Conservation (phyloP, 129 eudicot species). For the Chrysanthemum seticuspe region DNA sequence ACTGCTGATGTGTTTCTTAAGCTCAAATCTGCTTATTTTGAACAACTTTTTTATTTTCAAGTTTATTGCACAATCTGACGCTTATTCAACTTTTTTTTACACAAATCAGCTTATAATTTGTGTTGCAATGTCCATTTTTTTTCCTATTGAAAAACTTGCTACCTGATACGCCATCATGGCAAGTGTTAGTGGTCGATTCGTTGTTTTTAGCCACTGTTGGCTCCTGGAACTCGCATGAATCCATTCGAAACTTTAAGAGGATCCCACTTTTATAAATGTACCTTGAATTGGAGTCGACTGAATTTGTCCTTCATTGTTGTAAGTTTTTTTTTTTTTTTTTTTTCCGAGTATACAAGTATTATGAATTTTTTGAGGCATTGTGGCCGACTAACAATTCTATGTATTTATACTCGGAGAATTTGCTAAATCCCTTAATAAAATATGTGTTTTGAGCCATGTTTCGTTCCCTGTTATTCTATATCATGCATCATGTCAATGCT, state of each 20-base stretch:
- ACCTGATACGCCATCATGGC: neutral
- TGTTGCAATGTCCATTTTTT: neutral
- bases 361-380: no score
- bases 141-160: neutral
- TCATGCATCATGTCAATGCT: no score
- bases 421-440: no score
- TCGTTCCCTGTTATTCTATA: no score
- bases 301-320: no score
- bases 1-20: neutral
- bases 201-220: neutral
- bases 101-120: neutral
- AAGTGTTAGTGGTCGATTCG: neutral
- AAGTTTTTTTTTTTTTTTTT: no score
- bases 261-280: neutral
- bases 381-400: no score
- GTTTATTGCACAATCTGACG: neutral
- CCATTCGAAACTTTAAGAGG: neutral
- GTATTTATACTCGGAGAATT: no score
- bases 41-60: neutral
- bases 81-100: neutral
- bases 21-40: neutral
- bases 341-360: no score
- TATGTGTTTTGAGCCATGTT: no score
- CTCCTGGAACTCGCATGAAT: constrained; percentile 4
- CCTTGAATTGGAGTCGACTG: neutral